Evolutionary conservation across 2,329 filamentous ascomycete genomes (phyloP).

Genomic region (Penicillium paneum): DNA sequence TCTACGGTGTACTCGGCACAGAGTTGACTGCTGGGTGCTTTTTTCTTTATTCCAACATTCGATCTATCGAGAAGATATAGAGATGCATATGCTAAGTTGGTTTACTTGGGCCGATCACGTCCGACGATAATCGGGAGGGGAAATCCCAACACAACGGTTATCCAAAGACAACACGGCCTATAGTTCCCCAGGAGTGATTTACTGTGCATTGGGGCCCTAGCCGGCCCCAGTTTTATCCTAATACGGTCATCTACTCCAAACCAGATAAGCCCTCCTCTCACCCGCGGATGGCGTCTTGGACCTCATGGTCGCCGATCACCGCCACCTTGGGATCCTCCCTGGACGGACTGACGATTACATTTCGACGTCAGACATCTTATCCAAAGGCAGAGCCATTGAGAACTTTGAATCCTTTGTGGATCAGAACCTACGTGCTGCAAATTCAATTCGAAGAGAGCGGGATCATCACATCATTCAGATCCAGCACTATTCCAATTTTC

Average conservation of each 20-base stretch:
- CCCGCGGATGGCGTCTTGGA: conserved; percentile 1
- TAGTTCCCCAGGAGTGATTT: conserved; percentile 2
- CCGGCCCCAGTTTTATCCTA: neutral
- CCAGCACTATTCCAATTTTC: neutral
- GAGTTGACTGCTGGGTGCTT: neutral
- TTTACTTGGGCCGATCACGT: neutral
- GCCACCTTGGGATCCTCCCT: conserved; percentile 1
- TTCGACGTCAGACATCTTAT: conserved; percentile 11
- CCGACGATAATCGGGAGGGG: neutral
- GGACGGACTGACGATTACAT: neutral
- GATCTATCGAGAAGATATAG: neutral
- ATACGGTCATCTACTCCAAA: neutral
- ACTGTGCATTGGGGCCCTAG: conserved; percentile 1
- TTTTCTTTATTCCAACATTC: neutral
- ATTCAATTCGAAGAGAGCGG: neutral
- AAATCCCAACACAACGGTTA: neutral
- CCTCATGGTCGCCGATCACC: conserved; percentile 19
- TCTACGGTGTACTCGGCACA: neutral
- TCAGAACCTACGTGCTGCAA: conserved; percentile 7
- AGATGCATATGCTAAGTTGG: neutral
- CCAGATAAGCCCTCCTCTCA: conserved; percentile 2
- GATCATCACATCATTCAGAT: neutral
- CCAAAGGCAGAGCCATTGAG: conserved; percentile 16
- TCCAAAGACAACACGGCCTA: conserved; percentile 1
- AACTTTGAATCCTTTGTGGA: neutral